Percentiles rank a stretch among this genome's conserved stretches.
Evolutionary conservation across 768 basidiomycete species (phyloP).

Genomic region (Naganishia vishniacii): DNA sequence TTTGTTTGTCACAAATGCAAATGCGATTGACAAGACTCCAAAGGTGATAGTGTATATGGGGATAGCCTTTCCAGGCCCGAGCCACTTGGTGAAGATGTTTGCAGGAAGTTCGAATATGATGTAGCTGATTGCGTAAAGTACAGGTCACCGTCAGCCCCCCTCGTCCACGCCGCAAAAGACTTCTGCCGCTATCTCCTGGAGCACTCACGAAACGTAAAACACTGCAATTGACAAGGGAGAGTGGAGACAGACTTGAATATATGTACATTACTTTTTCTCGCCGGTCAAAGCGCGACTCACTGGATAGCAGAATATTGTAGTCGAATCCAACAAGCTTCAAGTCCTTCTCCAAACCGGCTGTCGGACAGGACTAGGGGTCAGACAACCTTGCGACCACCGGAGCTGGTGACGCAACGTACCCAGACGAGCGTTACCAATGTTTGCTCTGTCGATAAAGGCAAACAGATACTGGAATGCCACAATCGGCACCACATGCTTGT

Average conservation of each 20-base stretch:
- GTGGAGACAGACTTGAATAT: background rate
- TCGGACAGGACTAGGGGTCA: background rate
- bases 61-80: conserved; percentile 24
- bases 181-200: too few relatives aligned
- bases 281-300: background rate
- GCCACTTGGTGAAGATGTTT: conserved; percentile 27
- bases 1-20: conserved; percentile 9
- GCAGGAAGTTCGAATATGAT: conserved; percentile 22
- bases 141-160: too few relatives aligned
- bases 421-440: conserved; percentile 17
- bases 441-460: conserved; percentile 25
- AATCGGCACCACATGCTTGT: conserved; percentile 8
- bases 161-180: too few relatives aligned
- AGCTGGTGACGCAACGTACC: background rate
- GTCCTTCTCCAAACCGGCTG: conserved; percentile 37
- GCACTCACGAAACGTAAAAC: conserved; percentile 22
- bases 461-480: conserved; percentile 18
- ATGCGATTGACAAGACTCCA: conserved; percentile 23
- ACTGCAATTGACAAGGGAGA: background rate
- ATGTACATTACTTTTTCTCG: background rate
- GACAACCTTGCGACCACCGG: background rate
- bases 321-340: conserved; percentile 31
- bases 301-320: conserved; percentile 23
- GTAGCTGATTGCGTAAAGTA: background rate
- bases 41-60: conserved; percentile 25